These are phyloP conservation scores for Vinca major DNA, from an alignment of 305 asterid species.

Conservation along the genomic window DNA sequence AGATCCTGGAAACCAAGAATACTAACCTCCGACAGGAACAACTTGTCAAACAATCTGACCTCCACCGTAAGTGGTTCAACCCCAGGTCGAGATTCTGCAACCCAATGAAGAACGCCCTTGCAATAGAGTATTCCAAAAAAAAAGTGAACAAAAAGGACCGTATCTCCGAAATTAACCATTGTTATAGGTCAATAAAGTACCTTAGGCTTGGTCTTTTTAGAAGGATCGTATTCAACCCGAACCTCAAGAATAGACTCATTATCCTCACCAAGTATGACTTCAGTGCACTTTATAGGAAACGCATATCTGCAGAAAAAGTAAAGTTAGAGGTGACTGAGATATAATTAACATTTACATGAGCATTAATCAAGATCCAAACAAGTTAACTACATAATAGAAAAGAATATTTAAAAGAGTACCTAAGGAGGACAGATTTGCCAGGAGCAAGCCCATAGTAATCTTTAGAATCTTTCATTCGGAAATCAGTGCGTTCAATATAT, in stretches of 20 bases:
- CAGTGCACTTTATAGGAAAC: conserved; percentile 84
- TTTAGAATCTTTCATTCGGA: conserved; percentile 80
- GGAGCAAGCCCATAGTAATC: conserved; percentile 98
- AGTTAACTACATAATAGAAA: conserved; percentile 4
- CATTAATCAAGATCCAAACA: background rate
- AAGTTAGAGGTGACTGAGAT: conserved; percentile 2
- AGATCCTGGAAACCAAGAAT: conserved; percentile 4
- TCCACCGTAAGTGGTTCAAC: conserved; percentile 71
- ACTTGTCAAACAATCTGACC: conserved; percentile 72
- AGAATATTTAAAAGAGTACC: conserved; percentile 29
- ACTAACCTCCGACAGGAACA: conserved; percentile 80
- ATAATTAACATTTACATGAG: background rate
- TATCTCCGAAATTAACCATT: background rate
- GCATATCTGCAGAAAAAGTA: conserved; percentile 55
- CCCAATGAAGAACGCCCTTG: conserved; percentile 98
- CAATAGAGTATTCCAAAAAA: conserved; percentile 13
- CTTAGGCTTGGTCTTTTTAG: conserved; percentile 76
- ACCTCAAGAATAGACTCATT: conserved; percentile 57
- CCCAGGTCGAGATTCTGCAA: conserved; percentile 68
- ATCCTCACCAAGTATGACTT: conserved; percentile 59
- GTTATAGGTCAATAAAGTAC: conserved; percentile 21
- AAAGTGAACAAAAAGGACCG: conserved; percentile 1
- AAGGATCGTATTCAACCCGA: conserved; percentile 68
- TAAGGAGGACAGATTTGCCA: conserved; percentile 77
- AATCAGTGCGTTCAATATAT: conserved; percentile 74